Evolutionary conservation across 2,329 filamentous ascomycete species (phyloP), one percentile per base, ranked within the genome.

Genomic region (Botrytis tulipae): DNA sequence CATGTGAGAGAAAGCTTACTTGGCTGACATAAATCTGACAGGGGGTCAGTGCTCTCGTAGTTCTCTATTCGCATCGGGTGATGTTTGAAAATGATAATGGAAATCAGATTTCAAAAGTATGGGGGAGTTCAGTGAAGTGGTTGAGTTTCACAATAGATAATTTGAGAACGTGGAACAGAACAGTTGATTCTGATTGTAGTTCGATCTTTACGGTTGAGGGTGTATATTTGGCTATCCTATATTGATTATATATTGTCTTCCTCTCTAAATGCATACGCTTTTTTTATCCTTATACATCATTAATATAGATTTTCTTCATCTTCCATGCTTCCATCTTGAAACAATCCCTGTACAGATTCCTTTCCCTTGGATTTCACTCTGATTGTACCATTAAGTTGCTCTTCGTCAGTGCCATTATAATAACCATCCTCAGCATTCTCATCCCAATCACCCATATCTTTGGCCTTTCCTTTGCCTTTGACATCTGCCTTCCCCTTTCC

Each of bases 301-400:
- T 65, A 79, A 79, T 82, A 83, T 74, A 83, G 74, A 22, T 79
- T 81, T 51, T 82, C 79, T 40, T 82, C 81, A 63, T 82, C 82
- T n/a, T 78, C 77, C 69, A 76, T 72, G 40, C 70, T 76, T 25
- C 74, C 74, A 18, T 75, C 66, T 46, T 76, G 75, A 66, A 80
- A 79, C 22, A 71, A 25, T 22, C 60, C 60, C n/a, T 71, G 67
- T 16, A 60, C 85, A 25, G 85, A 82, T 4, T 84, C 87, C 80
- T 90, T 90, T 12, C 86, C 87, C 78, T 88, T 78, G n/a, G 62
- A 72, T 57, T 73, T 75, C 10, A 22, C 67, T 48, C 71, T 60
- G 40, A 65, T 65, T 14, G 59, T 71, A 42, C 68, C 60, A 60
- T 73, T 71, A 25, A 57, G 44, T 46, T 57, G 48, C 62, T 71